These are phyloP conservation scores for Chondrus crispus DNA, from an alignment of 23 red algal genomes.

Conservation along the genomic window DNA sequence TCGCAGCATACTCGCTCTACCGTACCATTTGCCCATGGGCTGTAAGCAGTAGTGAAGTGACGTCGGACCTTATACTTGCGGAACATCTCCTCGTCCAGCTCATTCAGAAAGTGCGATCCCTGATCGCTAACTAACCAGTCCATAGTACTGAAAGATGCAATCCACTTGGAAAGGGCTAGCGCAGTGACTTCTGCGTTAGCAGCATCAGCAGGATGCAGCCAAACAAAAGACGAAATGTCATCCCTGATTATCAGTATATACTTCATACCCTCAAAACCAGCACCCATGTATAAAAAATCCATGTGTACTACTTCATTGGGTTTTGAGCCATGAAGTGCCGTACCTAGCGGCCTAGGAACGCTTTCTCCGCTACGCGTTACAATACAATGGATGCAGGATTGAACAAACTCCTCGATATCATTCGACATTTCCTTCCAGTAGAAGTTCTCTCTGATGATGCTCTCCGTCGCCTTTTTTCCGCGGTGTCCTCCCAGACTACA, in stretches of 20 bases:
- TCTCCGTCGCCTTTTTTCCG: background rate
- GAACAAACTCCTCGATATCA: background rate
- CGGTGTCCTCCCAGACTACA: background rate
- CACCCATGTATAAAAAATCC: background rate
- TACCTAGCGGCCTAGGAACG: background rate
- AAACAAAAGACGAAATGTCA: background rate
- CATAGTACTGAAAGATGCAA: background rate
- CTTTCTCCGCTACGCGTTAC: background rate
- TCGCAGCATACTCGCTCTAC: constrained; percentile 8
- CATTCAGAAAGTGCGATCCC: background rate
- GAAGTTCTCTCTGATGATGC: background rate
- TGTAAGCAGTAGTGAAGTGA: constrained; percentile 32
- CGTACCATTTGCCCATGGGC: background rate
- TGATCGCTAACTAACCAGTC: background rate
- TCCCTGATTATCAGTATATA: background rate
- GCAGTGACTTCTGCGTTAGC: background rate
- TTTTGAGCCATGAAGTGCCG: background rate
- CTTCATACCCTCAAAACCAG: background rate
- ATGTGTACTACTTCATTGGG: background rate
- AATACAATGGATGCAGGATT: background rate
- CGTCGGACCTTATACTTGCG: background rate
- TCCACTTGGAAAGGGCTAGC: background rate
- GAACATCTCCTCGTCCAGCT: no score
- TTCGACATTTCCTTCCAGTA: background rate
- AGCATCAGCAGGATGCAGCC: background rate